Conservation (phyloP, 805 yeast genomes). For the Starmerella stellata region DNA sequence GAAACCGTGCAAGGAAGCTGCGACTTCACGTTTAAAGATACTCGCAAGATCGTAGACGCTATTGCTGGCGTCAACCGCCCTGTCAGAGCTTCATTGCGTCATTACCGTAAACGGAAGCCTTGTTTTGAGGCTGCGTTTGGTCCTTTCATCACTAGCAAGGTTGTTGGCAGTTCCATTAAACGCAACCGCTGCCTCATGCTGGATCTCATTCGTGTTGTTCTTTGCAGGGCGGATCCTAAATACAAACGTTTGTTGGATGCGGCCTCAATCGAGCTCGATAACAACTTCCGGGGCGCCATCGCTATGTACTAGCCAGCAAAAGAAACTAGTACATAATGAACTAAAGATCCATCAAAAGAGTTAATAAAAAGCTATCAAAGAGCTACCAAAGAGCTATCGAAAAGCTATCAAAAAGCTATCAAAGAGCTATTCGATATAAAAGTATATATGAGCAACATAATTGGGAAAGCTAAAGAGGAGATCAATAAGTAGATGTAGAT, state of each 20-base stretch:
- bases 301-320: conserved; percentile 5
- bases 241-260: conserved; percentile 3
- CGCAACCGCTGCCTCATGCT: conserved; percentile 5
- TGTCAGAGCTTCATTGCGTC: conserved; percentile 1
- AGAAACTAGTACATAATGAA: too few species aligned
- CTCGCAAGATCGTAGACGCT: conserved; percentile 5
- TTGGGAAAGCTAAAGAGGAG: too few species aligned
- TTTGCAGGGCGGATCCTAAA: conserved; percentile 5
- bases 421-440: too few species aligned
- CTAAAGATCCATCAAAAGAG: too few species aligned
- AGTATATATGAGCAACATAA: too few species aligned
- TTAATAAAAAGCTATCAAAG: too few species aligned
- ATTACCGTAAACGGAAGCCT: conserved; percentile 2
- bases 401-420: too few species aligned
- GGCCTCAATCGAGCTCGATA: conserved; percentile 3
- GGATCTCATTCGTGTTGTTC: conserved; percentile 7
- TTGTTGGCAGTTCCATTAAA: conserved; percentile 9
- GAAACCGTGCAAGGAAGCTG: conserved; percentile 12
- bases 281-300: conserved; percentile 7
- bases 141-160: conserved; percentile 7
- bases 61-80: conserved; percentile 6
- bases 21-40: conserved; percentile 5
- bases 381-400: too few species aligned
- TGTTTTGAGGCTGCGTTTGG: conserved; percentile 10
- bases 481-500: too few species aligned